These are phyloP conservation scores for Eutreptiella sp. DNA, from an alignment of 208 protist species.

Conservation along the genomic window DNA sequence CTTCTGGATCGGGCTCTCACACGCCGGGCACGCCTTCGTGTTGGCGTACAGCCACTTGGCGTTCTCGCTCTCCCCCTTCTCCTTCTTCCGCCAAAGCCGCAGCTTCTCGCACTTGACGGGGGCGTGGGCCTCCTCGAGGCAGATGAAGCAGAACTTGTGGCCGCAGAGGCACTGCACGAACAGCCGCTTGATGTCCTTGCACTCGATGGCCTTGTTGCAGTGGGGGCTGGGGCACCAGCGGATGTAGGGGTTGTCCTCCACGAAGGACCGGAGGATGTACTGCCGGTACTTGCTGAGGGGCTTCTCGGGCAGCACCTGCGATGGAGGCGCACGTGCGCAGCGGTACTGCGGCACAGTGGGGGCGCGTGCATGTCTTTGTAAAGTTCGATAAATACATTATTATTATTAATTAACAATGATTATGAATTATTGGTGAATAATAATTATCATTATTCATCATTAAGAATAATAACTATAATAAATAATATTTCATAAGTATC, in stretches of 20 bases:
- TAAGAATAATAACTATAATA: no score
- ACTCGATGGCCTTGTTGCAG: conserved; percentile 52
- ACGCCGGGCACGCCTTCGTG: conserved; percentile 66
- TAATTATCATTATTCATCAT: no score
- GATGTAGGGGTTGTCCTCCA: conserved; percentile 59
- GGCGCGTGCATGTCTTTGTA: no score
- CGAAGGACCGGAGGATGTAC: conserved; percentile 43
- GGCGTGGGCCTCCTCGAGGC: conserved; percentile 36
- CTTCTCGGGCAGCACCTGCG: no score
- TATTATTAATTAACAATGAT: no score
- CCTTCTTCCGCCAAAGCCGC: conserved; percentile 46
- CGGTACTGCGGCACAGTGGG: no score
- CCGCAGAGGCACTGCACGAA: conserved; percentile 52
- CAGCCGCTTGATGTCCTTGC: conserved; percentile 36
- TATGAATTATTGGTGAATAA: no score
- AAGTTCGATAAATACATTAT: no score
- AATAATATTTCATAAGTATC: no score
- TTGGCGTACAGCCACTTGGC: conserved; percentile 47
- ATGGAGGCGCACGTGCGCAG: no score
- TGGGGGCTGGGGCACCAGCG: conserved; percentile 63
- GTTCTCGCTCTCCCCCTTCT: conserved; percentile 45
- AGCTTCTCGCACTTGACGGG: conserved; percentile 53
- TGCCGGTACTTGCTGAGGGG: conserved; percentile 35
- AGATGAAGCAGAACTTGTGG: conserved; percentile 49
- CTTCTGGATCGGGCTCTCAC: conserved; percentile 68